Evolutionary conservation across 257 asterid species (phyloP).

Genomic region (Oldenlandia corymbosa): DNA sequence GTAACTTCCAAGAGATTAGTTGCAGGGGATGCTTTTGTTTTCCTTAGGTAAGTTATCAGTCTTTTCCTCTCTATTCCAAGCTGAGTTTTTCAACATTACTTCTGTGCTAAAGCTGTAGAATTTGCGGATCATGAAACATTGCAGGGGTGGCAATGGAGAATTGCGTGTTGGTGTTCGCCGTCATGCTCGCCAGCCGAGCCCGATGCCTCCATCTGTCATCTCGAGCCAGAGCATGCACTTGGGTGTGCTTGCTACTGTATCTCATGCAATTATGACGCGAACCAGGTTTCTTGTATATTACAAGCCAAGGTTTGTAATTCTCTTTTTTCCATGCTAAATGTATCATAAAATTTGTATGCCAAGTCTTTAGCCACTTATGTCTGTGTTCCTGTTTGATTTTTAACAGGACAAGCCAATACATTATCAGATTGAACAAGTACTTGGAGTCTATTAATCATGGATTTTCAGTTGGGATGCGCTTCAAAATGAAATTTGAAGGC

Average conservation of each 20-base stretch:
- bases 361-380: background rate
- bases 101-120: background rate
- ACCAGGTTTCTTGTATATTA: slow-evolving; percentile 61
- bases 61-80: background rate
- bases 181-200: slow-evolving; percentile 53
- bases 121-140: background rate
- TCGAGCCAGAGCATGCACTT: slow-evolving; percentile 93
- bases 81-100: background rate
- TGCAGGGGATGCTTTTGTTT: slow-evolving; percentile 64
- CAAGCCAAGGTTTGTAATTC: slow-evolving; percentile 59
- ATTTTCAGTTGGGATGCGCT: slow-evolving; percentile 70
- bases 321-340: background rate
- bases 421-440: slow-evolving; percentile 70
- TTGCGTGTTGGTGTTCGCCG: slow-evolving; percentile 76
- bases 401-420: slow-evolving; percentile 68
- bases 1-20: slow-evolving; percentile 72
- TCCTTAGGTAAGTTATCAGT: slow-evolving; percentile 61
- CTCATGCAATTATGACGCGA: slow-evolving; percentile 64
- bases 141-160: slow-evolving; percentile 63
- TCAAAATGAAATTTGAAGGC: slow-evolving; percentile 79
- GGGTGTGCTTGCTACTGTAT: slow-evolving; percentile 86
- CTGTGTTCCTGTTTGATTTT: background rate
- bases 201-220: slow-evolving; percentile 66
- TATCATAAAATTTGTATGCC: background rate
- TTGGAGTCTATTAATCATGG: slow-evolving; percentile 44